Percentiles rank a stretch among this genome's conserved stretches.
phyloP scores from a whole-genome alignment of 2,329 filamentous ascomycete species.

The Podosphaera fusca region DNA sequence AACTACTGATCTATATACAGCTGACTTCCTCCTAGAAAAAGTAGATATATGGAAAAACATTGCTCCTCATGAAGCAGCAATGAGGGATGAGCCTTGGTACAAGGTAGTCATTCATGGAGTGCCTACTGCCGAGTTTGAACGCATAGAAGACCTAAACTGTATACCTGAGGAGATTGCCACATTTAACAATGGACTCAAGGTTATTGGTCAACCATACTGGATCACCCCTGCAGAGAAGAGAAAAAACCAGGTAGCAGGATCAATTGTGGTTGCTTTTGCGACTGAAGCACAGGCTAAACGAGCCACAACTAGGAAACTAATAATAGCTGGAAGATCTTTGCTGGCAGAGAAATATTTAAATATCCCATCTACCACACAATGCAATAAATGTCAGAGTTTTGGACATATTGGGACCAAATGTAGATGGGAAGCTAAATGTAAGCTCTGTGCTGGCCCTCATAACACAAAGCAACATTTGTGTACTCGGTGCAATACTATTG shows the following conservation, averaged over 20 bases:
- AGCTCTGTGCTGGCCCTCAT: not conserved
- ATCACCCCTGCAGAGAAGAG: not conserved
- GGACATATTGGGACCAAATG: not conserved
- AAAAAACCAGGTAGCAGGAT: not conserved
- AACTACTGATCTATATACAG: not conserved
- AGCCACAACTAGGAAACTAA: not conserved
- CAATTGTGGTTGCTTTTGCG: not conserved
- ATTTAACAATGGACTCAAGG: not conserved
- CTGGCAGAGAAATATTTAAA: not conserved
- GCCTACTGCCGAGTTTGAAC: not conserved
- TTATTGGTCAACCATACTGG: too few species aligned
- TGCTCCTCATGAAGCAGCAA: not conserved
- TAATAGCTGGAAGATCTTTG: not conserved
- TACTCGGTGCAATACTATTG: too few species aligned
- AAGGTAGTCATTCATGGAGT: not conserved
- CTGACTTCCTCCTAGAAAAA: not conserved
- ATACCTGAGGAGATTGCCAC: not conserved
- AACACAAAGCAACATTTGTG: not conserved
- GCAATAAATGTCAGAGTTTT: not conserved
- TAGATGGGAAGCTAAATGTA: not conserved
- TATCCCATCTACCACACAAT: not conserved
- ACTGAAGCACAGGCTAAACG: not conserved
- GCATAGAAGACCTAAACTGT: not conserved
- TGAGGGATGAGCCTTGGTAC: not conserved
- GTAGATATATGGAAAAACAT: too few species aligned